Evolutionary conservation across 371 early-diverging fungal species (phyloP).

Genomic region (Dinochytrium kinnereticum): DNA sequence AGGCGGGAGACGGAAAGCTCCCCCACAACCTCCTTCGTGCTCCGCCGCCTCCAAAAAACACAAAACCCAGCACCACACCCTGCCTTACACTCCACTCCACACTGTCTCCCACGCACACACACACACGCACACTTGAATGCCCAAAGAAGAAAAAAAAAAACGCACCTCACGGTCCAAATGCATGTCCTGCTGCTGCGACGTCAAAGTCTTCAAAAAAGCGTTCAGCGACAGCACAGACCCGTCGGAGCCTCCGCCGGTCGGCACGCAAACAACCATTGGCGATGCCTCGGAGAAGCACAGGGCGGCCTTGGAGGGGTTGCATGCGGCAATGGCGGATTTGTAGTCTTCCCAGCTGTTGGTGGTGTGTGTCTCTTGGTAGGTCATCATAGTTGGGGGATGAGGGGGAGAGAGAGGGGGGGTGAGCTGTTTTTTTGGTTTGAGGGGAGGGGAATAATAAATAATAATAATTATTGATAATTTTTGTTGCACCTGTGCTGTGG

Average conservation of each 20-base stretch:
- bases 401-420: too few species aligned
- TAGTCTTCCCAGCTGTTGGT: not conserved
- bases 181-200: conserved; percentile 2
- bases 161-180: not conserved
- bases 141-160: not conserved
- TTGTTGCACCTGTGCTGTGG: too few species aligned
- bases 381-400: too few species aligned
- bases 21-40: too few species aligned
- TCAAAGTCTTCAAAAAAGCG: conserved; percentile 5
- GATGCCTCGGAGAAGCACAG: not conserved
- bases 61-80: not conserved
- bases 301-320: not conserved
- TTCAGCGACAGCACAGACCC: not conserved
- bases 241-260: conserved; percentile 12
- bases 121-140: not conserved
- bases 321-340: not conserved
- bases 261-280: conserved; percentile 2
- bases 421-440: too few species aligned
- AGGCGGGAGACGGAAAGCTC: too few species aligned
- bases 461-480: too few species aligned
- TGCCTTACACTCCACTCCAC: not conserved
- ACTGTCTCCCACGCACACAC: not conserved
- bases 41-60: too few species aligned
- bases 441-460: too few species aligned
- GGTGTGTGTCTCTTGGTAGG: not conserved